Percentiles rank a stretch among this genome's conserved stretches.
Evolutionary conservation across 176 grass and related monocot species (phyloP).

Genomic region (Elymus sibiricus): DNA sequence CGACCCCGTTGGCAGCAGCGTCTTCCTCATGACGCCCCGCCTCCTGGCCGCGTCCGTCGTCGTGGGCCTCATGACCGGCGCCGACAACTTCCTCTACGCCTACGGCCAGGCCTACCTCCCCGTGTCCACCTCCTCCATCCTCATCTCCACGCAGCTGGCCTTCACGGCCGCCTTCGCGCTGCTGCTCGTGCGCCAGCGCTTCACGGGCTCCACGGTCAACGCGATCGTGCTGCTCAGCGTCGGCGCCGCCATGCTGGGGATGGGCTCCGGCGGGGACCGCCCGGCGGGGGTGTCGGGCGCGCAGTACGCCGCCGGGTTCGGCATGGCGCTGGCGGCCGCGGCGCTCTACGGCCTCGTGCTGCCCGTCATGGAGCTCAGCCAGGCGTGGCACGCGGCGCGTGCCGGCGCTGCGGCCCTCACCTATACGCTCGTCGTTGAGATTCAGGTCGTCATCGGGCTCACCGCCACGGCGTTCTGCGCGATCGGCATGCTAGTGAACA

Average conservation of each 20-base stretch:
- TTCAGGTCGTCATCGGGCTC: conserved; percentile 73
- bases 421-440: conserved; percentile 79
- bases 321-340: conserved; percentile 63
- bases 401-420: conserved; percentile 15
- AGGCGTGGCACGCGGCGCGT: conserved; percentile 49
- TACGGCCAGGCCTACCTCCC: conserved; percentile 72
- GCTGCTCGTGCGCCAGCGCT: conserved; percentile 66
- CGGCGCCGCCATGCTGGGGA: conserved; percentile 60
- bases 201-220: conserved; percentile 68
- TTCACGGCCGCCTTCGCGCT: conserved; percentile 74
- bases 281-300: conserved; percentile 43
- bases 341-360: conserved; percentile 59
- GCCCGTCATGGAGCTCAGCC: conserved; percentile 65
- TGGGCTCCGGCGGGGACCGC: conserved; percentile 48
- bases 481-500: conserved; percentile 63
- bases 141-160: conserved; percentile 76
- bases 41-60: conserved; percentile 41
- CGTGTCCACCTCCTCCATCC: conserved; percentile 76
- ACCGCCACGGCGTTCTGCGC: conserved; percentile 53
- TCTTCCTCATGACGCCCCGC: conserved; percentile 48
- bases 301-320: conserved; percentile 68
- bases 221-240: conserved; percentile 72
- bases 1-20: not conserved
- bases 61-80: conserved; percentile 58
- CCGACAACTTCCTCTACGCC: conserved; percentile 72